These are phyloP conservation scores for Penicillium riverlandense DNA, from an alignment of 495 filamentous ascomycete genomes.

Conservation along the genomic window DNA sequence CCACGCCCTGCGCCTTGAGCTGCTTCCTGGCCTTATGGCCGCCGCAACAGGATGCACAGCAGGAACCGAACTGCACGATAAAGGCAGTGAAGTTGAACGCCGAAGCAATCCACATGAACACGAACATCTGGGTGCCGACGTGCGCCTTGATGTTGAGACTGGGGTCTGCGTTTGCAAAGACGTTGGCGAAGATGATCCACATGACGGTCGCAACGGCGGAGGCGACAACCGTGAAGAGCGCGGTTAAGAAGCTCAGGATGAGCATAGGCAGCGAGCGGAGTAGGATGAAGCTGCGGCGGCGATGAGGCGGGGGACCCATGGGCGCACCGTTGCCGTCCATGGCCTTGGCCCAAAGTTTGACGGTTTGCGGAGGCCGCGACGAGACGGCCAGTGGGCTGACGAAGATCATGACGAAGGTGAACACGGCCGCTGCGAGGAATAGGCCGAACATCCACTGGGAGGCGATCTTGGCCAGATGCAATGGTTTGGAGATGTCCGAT, in stretches of 20 bases:
- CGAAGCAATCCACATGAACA: constrained; percentile 81
- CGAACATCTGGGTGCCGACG: constrained; percentile 70
- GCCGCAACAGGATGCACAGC: constrained; percentile 50
- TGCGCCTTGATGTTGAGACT: constrained; percentile 68
- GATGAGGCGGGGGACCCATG: constrained; percentile 22
- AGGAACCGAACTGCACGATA: constrained; percentile 61
- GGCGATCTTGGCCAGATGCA: constrained; percentile 68
- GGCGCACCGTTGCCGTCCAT: constrained; percentile 11
- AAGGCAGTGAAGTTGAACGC: constrained; percentile 61
- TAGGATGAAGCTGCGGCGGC: constrained; percentile 39
- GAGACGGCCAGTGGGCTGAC: constrained; percentile 49
- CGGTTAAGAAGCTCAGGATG: constrained; percentile 53
- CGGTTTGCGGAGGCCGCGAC: constrained; percentile 41
- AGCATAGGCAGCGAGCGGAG: constrained; percentile 46
- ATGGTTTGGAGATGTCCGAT: constrained; percentile 57
- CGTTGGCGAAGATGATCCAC: constrained; percentile 68
- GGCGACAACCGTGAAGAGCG: constrained; percentile 60
- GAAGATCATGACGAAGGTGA: constrained; percentile 64
- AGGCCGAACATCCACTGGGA: constrained; percentile 88
- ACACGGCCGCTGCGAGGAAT: constrained; percentile 62
- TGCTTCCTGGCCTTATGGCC: constrained; percentile 35
- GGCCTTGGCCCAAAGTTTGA: constrained; percentile 16
- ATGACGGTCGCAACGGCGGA: constrained; percentile 72
- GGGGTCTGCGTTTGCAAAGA: constrained; percentile 51
- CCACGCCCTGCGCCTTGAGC: constrained; percentile 20